A percentile compares a stretch with the other conserved stretches of the same genome.
phyloP scores from a whole-genome alignment of 1,139 yeast genomes.

The Trichomonascaceae sp. region DNA sequence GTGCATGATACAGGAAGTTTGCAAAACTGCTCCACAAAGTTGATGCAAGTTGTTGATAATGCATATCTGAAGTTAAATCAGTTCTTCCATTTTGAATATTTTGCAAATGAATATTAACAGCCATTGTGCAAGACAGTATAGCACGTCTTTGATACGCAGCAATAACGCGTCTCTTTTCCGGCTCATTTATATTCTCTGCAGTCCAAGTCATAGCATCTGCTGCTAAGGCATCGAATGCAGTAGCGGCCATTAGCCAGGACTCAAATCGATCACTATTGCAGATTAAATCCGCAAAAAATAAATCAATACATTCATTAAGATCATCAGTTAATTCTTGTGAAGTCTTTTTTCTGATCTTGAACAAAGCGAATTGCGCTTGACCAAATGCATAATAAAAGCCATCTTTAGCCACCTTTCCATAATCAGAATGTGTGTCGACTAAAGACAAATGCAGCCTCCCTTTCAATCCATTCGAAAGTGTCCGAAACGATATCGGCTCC shows the following conservation, averaged over 20 bases:
- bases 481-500: slow-evolving; percentile 43
- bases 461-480: slow-evolving; percentile 50
- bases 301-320: slow-evolving; percentile 62
- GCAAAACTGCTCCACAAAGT: slow-evolving; percentile 54
- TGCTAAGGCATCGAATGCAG: slow-evolving; percentile 68
- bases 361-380: slow-evolving; percentile 56
- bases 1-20: slow-evolving; percentile 55
- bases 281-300: slow-evolving; percentile 60
- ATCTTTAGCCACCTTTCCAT: slow-evolving; percentile 35
- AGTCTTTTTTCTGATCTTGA: slow-evolving; percentile 55
- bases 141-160: slow-evolving; percentile 67
- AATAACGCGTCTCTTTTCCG: slow-evolving; percentile 56
- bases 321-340: slow-evolving; percentile 80
- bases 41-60: slow-evolving; percentile 37
- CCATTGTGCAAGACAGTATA: slow-evolving; percentile 69
- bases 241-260: slow-evolving; percentile 81
- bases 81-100: slow-evolving; percentile 17
- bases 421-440: slow-evolving; percentile 31
- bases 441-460: slow-evolving; percentile 47
- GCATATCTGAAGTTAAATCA: slow-evolving; percentile 4
- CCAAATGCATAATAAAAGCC: slow-evolving; percentile 78
- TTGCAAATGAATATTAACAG: slow-evolving; percentile 47
- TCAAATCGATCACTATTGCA: slow-evolving; percentile 68
- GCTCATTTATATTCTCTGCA: slow-evolving; percentile 67
- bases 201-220: slow-evolving; percentile 92